phyloP scores from a whole-genome alignment of 2,329 filamentous ascomycete genomes.

The Colletotrichum orbiculare region DNA sequence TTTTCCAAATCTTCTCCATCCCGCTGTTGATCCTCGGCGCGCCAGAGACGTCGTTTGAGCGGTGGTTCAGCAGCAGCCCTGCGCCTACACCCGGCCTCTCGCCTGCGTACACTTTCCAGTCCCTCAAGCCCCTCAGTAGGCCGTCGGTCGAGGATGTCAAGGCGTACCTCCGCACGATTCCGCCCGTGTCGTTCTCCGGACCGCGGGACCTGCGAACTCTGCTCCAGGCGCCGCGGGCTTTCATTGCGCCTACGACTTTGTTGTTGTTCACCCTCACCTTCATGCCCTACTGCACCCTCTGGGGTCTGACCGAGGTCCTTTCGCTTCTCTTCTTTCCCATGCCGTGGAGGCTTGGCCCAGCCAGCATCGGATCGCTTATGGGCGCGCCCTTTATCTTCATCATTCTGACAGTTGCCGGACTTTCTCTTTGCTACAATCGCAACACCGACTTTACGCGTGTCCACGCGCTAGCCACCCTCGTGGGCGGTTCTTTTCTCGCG shows the following conservation, averaged over 20 bases:
- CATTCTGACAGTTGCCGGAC: constrained; percentile 45
- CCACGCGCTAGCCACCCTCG: constrained; percentile 48
- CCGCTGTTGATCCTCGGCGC: constrained; percentile 59
- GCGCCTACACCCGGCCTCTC: constrained; percentile 35
- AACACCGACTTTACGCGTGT: constrained; percentile 46
- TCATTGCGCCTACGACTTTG: constrained; percentile 60
- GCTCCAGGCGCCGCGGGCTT: constrained; percentile 59
- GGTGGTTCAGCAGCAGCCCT: constrained; percentile 43
- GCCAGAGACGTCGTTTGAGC: constrained; percentile 65
- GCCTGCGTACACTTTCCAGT: constrained; percentile 19
- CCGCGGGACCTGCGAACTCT: constrained; percentile 44
- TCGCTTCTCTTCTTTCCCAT: constrained; percentile 58
- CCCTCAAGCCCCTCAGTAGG: constrained; percentile 29
- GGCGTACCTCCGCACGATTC: constrained; percentile 53
- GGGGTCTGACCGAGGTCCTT: constrained; percentile 58
- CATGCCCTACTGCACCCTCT: constrained; percentile 58
- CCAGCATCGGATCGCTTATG: constrained; percentile 57
- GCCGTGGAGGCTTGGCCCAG: constrained; percentile 53
- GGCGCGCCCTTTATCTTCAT: constrained; percentile 56
- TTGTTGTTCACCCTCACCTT: constrained; percentile 58
- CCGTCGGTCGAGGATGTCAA: constrained; percentile 47
- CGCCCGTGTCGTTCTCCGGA: constrained; percentile 51
- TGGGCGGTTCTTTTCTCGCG: constrained; percentile 50
- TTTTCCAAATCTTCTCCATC: constrained; percentile 59
- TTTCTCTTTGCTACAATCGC: constrained; percentile 47